Evolutionary conservation across 1,139 yeast species (phyloP), one percentile per base, ranked within the genome.

Genomic region (Yamadazyma oceani): DNA sequence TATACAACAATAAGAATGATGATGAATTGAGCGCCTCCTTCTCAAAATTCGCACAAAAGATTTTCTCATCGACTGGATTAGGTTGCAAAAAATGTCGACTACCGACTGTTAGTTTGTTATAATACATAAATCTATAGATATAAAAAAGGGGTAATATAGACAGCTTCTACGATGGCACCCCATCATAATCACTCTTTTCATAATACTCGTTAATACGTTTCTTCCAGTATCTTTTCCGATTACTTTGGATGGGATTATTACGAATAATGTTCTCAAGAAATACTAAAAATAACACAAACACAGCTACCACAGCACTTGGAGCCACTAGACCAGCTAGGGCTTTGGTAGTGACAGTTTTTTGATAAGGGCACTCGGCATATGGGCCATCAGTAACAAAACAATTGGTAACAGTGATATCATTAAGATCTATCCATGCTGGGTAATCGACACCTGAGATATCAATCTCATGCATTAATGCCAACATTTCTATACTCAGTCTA

Each of bases 301-400:
- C 63, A 3, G 83, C 77, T 15, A 86, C 78, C 1, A 76, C 72
- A 10, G 79, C 68, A 11, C 85, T 78, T 0, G 95, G 89, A 0
- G 86, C 75, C 26, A 89, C 64, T 71, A 83, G 73, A 21, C 75
- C 69, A 0, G 79, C 78, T 44, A 86, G 82, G 39, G 77, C 78
- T 35, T 79, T 68, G 28, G 67, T 67, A 10, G 82, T 68, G 16
- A 80, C 69, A 0, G 74, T 72, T 37, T 63, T 66, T 41, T 77
- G 78, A 54, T 89, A 90, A 0, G 96, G 96, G 57, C 98, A 90
- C 24, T 64, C 60, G 0, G 94, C 83, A 43, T 77, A 73, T 0
- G 90, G 80, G 0, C 96, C 96, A 2, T 95, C 97, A 1, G 80
- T 62, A 2, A 89, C 90, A 89, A 94, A 90, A 56, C 98, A 90